These are phyloP conservation scores for Vaccinium darrowii DNA, from an alignment of 148 eudicot species.

Conservation along the genomic window DNA sequence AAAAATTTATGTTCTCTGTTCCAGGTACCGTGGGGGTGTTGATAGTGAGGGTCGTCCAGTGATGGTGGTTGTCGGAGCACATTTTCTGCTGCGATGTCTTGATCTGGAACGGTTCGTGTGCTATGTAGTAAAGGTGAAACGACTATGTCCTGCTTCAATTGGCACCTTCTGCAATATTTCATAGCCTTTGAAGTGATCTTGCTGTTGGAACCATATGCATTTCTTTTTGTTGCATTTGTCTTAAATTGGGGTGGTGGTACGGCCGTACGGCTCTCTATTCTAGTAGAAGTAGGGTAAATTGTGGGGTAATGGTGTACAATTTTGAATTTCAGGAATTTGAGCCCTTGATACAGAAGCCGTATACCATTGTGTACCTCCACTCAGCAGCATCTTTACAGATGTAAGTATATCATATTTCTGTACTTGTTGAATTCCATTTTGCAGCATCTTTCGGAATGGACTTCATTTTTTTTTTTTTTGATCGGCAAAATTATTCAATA, in stretches of 20 bases:
- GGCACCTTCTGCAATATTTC: background rate
- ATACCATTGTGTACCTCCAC: conserved; percentile 88
- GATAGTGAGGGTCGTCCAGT: conserved; percentile 98
- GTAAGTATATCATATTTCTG: conserved; percentile 46
- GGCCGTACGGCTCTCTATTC: background rate
- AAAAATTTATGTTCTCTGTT: conserved; percentile 5
- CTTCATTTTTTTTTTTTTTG: background rate
- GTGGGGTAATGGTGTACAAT: background rate
- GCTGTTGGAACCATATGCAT: background rate
- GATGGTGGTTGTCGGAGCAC: conserved; percentile 99
- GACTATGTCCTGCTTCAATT: background rate
- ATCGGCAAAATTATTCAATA: too few species aligned
- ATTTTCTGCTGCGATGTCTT: conserved; percentile 93
- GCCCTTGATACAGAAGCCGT: conserved; percentile 93
- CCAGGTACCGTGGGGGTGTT: conserved; percentile 96
- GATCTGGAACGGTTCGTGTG: conserved; percentile 90
- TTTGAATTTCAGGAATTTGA: conserved; percentile 80
- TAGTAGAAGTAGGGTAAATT: background rate
- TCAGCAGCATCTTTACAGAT: conserved; percentile 95
- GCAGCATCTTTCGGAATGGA: background rate
- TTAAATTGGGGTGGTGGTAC: background rate
- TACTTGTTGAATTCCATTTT: background rate
- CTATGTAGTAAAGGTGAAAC: conserved; percentile 80
- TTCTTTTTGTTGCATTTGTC: conserved; percentile 1
- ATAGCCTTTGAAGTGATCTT: background rate